These are phyloP conservation scores for Ophiostoma australiae DNA, from an alignment of 2,329 filamentous ascomycete species.

Conservation along the genomic window DNA sequence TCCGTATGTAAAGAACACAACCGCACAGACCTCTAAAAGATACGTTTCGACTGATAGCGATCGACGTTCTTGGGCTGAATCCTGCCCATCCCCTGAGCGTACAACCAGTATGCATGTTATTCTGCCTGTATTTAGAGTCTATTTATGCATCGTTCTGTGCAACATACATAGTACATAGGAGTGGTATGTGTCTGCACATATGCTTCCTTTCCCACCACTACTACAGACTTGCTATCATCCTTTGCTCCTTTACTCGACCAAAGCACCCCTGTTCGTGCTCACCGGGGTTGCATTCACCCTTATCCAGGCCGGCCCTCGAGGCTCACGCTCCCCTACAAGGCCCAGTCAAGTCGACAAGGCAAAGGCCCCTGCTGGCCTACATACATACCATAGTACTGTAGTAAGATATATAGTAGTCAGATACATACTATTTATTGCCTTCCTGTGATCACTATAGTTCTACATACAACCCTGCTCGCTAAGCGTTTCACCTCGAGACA, in stretches of 20 bases:
- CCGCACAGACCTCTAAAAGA: not conserved
- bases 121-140: not conserved
- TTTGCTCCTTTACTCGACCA: not conserved
- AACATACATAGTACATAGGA: too few species aligned
- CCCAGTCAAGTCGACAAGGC: too few species aligned
- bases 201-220: too few species aligned
- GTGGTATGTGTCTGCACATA: too few species aligned
- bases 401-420: too few species aligned
- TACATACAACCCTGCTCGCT: not conserved
- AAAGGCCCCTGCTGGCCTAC: too few species aligned
- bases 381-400: too few species aligned
- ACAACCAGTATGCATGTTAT: not conserved
- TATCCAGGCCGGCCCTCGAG: not conserved
- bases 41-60: not conserved
- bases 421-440: too few species aligned
- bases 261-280: not conserved
- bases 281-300: not conserved
- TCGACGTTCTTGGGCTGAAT: slow-evolving; percentile 6
- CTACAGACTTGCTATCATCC: too few species aligned
- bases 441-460: not conserved
- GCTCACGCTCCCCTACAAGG: not conserved
- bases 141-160: too few species aligned
- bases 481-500: not conserved
- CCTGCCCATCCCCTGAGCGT: not conserved
- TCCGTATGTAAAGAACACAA: not conserved